A percentile compares a stretch with the other conserved stretches of the same genome.
These are phyloP conservation scores for Stereocaulon alpinum DNA, from an alignment of 495 filamentous ascomycete species.

Conservation along the genomic window DNA sequence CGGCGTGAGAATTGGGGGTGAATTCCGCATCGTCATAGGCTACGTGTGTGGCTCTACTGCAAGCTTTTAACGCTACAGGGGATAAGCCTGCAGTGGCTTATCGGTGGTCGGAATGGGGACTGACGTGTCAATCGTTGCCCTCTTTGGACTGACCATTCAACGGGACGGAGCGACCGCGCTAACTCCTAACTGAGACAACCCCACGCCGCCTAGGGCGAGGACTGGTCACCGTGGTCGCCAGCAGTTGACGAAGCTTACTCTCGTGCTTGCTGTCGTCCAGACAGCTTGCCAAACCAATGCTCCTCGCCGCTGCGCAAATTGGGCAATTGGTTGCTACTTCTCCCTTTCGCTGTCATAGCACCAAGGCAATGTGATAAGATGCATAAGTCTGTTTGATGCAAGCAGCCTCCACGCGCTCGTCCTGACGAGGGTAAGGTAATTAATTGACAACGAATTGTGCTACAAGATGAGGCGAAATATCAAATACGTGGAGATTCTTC, in stretches of 20 bases:
- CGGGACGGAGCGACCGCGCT: not conserved
- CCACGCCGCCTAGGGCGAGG: not conserved
- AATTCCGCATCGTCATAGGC: conserved; percentile 2
- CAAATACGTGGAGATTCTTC: too few species aligned
- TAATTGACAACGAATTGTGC: not conserved
- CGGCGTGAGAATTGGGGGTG: not conserved
- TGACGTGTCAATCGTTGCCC: conserved; percentile 18
- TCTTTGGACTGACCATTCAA: conserved; percentile 3
- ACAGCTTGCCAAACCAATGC: not conserved
- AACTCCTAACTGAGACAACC: not conserved
- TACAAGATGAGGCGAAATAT: not conserved
- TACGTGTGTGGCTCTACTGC: conserved; percentile 12
- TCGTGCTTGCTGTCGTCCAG: not conserved
- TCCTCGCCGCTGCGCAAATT: not conserved
- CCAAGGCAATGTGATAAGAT: conserved; percentile 1
- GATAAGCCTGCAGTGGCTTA: not conserved
- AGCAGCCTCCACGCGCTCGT: not conserved
- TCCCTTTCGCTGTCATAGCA: not conserved
- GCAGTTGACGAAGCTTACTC: not conserved
- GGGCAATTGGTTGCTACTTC: not conserved
- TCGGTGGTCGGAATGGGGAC: not conserved
- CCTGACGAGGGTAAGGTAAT: not conserved
- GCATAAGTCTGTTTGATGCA: not conserved
- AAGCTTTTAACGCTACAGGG: not conserved
- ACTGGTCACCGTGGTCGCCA: not conserved